Percentiles rank a stretch among this genome's conserved stretches.
Conservation (phyloP, 805 yeast genomes). For the Kregervanrija pseudodelftensis region DNA sequence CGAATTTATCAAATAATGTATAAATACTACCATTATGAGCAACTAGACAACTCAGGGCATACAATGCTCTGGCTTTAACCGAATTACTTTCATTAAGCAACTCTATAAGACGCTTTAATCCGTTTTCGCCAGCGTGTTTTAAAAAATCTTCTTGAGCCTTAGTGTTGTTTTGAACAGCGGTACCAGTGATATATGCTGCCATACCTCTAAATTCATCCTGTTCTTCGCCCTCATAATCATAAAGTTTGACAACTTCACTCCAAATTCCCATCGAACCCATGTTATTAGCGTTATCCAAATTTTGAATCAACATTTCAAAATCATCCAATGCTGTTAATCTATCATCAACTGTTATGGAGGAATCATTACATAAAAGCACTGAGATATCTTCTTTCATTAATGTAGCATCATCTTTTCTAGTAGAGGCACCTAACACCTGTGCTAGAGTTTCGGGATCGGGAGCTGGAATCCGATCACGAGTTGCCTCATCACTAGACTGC, state of each 20-base stretch:
- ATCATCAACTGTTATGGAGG: slow-evolving; percentile 53
- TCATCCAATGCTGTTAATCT: slow-evolving; percentile 78
- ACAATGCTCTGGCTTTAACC: slow-evolving; percentile 58
- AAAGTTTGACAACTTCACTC: slow-evolving; percentile 37
- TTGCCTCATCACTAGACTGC: slow-evolving; percentile 65
- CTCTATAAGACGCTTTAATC: slow-evolving; percentile 38
- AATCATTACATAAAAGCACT: slow-evolving; percentile 40
- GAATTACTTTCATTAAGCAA: slow-evolving; percentile 19
- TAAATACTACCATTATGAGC: slow-evolving; percentile 61
- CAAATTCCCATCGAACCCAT: slow-evolving; percentile 78
- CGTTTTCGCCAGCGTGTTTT: slow-evolving; percentile 36
- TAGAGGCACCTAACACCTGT: slow-evolving; percentile 61
- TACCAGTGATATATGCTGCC: slow-evolving; percentile 55
- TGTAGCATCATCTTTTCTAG: slow-evolving; percentile 72
- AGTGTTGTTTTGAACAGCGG: slow-evolving; percentile 89
- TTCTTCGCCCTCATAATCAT: slow-evolving; percentile 47
- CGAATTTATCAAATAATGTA: slow-evolving; percentile 41
- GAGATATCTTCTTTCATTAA: slow-evolving; percentile 73
- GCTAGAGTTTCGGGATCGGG: slow-evolving; percentile 78
- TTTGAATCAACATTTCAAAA: slow-evolving; percentile 89
- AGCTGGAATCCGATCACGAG: slow-evolving; percentile 51
- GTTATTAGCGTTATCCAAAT: slow-evolving; percentile 90
- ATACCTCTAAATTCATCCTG: slow-evolving; percentile 41
- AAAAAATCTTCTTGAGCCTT: slow-evolving; percentile 63
- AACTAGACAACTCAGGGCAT: slow-evolving; percentile 67